Conservation (phyloP, 768 basidiomycete genomes). For the Rhodocollybia butyracea region DNA sequence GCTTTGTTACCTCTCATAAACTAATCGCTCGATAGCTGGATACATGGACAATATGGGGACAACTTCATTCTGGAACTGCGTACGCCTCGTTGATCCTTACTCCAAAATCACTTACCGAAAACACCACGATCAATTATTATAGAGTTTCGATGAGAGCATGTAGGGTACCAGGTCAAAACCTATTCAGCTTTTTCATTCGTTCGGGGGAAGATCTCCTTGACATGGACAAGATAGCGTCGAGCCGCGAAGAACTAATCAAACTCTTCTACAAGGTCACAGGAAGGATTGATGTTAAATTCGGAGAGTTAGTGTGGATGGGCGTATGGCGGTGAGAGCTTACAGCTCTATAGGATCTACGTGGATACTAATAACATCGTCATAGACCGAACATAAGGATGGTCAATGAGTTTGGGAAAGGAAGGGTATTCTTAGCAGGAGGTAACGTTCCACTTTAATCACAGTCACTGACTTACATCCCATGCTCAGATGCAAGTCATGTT, state of each 20-base stretch:
- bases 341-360: too few species aligned
- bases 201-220: not conserved
- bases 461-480: not conserved
- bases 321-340: not conserved
- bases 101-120: not conserved
- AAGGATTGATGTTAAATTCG: constrained; percentile 14
- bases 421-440: constrained; percentile 46
- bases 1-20: not conserved
- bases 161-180: too few species aligned
- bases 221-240: not conserved
- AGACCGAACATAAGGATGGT: constrained; percentile 46
- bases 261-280: constrained; percentile 4
- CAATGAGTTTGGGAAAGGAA: constrained; percentile 34
- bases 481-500: constrained; percentile 40
- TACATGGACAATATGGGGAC: constrained; percentile 7
- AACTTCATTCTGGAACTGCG: not conserved
- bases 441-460: not conserved
- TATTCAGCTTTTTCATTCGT: constrained; percentile 8
- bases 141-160: constrained; percentile 5
- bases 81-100: not conserved
- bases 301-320: constrained; percentile 4
- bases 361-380: not conserved
- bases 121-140: not conserved
- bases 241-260: constrained; percentile 11
- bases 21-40: constrained; percentile 12